phyloP scores from a whole-genome alignment of 805 yeast genomes.

The Monosporozyma solicola region DNA sequence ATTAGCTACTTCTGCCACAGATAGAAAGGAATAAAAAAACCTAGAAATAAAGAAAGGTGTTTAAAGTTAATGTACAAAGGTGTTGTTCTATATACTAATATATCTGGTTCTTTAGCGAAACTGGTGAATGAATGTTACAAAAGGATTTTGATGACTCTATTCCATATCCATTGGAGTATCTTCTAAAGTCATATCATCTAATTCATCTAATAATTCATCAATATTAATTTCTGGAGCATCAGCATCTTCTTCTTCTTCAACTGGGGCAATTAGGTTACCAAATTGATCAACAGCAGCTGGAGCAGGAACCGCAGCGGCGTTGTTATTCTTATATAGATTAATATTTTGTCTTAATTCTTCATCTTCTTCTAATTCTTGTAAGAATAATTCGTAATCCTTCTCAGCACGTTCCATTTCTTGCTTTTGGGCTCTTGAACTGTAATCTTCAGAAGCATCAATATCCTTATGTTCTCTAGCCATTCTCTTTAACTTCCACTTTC shows the following conservation, averaged over 20 bases:
- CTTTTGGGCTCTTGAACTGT: constrained; percentile 59
- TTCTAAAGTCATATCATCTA: constrained; percentile 86
- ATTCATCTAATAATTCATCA: constrained; percentile 88
- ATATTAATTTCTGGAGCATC: constrained; percentile 84
- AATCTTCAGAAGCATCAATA: constrained; percentile 61
- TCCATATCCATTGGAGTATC: constrained; percentile 28
- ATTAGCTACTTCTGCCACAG: background rate
- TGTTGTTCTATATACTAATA: background rate
- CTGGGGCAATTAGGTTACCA: constrained; percentile 15
- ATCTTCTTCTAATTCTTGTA: constrained; percentile 96
- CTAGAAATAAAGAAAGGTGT: background rate
- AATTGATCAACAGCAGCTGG: constrained; percentile 5
- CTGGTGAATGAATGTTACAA: background rate
- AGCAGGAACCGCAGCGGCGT: constrained; percentile 5
- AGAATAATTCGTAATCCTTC: constrained; percentile 88
- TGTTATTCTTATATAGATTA: constrained; percentile 68
- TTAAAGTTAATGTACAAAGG: background rate
- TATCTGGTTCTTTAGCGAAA: background rate
- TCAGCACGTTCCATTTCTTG: constrained; percentile 90
- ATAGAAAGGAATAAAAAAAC: background rate
- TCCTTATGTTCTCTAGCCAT: constrained; percentile 95
- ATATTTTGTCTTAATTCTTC: constrained; percentile 85
- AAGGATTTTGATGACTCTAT: background rate
- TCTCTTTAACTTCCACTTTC: constrained; percentile 90
- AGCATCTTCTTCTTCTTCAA: constrained; percentile 53